Evolutionary conservation across 139 green algal species (phyloP), one percentile per base, ranked within the genome.

Genomic region (Nannochloris sp.): DNA sequence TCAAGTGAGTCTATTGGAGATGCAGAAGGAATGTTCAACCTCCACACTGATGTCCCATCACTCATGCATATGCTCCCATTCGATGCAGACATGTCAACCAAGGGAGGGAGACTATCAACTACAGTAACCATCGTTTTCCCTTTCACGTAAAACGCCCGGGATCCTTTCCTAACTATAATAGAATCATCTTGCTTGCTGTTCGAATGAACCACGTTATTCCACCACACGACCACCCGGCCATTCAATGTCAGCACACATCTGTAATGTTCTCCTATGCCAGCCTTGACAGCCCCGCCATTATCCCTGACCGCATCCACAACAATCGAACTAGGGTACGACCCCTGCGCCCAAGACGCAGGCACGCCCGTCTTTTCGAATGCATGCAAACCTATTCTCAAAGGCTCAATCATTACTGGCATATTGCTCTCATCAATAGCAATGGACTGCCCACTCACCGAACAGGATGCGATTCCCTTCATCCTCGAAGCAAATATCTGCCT

Each of bases 161-260:
- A 21, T 53, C 46, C 46, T 19, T 19, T 21, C 24, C n/a, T 21
- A 19, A 25, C n/a, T 23, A 12, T 58, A 0, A 15, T 9, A 8
- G 12, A n/a, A 34, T 37, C 21, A 0, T 37, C 18, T 34, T 34
- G 12, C 63, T 67, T 69, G 19, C n/a, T 23, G 19, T 37, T 23
- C 10, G 50, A 37, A 21, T 18, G 60, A 21, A 18, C 53, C 34
- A 40, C 34, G 34, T 40, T 40, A 40, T 49, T 14, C 18, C 68
- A 66, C 82, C 84, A 89, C 29, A 90, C 43, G 6, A 89, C 58
- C 56, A 89, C 75, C 2, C 60, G 49, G 6, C 82, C 80, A 7
- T 16, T 60, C 1, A 44, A 57, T 6, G 80, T 88, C 2, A 90
- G 63, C 16, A 70, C 70, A 12, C 72, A 63, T 59, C 63, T 80